Percentiles rank a stretch among this genome's conserved stretches.
These are phyloP conservation scores for Syzygium malaccense DNA, from an alignment of 441 rosid genomes.

Conservation along the genomic window DNA sequence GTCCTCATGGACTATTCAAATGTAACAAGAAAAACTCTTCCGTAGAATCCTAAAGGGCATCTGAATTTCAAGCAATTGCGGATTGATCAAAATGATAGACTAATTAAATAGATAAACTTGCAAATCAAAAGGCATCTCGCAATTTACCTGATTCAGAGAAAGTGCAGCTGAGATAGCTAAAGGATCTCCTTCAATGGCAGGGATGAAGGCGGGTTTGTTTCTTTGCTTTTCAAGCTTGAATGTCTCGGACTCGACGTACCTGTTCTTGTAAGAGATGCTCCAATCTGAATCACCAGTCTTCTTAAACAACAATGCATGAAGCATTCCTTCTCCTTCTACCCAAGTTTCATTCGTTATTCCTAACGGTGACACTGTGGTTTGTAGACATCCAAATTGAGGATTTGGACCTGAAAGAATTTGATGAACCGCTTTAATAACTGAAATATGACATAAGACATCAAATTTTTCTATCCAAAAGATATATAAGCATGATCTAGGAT, in stretches of 20 bases:
- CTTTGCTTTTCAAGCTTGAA: not conserved
- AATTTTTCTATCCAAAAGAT: not conserved
- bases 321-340: constrained; percentile 7
- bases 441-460: not conserved
- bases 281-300: not conserved
- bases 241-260: not conserved
- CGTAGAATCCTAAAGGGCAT: too few species aligned
- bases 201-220: not conserved
- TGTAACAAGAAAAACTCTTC: too few species aligned
- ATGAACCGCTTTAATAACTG: not conserved
- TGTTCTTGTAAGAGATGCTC: not conserved
- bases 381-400: constrained; percentile 1
- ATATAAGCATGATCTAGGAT: not conserved
- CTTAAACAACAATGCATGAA: not conserved
- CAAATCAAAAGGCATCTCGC: not conserved
- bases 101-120: not conserved
- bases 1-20: too few species aligned
- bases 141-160: not conserved
- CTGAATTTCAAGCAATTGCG: too few species aligned
- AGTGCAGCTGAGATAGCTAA: not conserved
- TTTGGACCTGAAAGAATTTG: not conserved
- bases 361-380: not conserved
- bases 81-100: not conserved
- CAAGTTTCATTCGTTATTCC: not conserved
- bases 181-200: not conserved